Evolutionary conservation across 768 basidiomycete species (phyloP), one percentile per base, ranked within the genome.

Genomic region (Boletus pseudo-olivaceus): DNA sequence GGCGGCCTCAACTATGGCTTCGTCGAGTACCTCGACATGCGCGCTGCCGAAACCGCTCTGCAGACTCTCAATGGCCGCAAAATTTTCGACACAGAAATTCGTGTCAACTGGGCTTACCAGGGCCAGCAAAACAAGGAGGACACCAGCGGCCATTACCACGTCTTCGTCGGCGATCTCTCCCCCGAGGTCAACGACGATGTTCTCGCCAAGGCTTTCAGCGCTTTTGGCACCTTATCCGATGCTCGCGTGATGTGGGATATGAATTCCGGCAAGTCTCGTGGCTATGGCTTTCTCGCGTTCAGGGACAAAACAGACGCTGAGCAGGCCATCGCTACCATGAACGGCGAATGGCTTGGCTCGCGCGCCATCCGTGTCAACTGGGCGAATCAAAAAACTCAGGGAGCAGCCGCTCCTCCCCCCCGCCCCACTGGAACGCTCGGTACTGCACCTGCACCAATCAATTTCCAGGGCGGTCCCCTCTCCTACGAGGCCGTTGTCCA

Each of bases 191-290:
- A 93, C 71, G 97, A 99, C 65, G 94, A 95, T 17, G 93, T 98
- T 51, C 85, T 99, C 58, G 88, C 77, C 54, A 98, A 98, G 77
- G 97, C 97, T 7, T 99, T 99, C 79, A 87, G 84, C 64, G 96
- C 96, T 37, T 99, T 99, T 70, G 95, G 94, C 32, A 90, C 89
- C 57, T 81, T 99, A 75, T 95, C 93, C 48, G 97, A 99, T 73
- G 96, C 96, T 47, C 85, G 97, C 33, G 97, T 98, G 56, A 98
- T 98, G 96, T 98, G 96, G 96, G 97, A 99, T 72, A 98, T 98
- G 93, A 97, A 95, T 75, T 96, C 95, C 49, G 97, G 97, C 57
- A 98, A 98, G 77, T 93, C 89, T 66, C 88, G 96, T 65, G 96
- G 96, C 39, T 98, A 98, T 68, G 95, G 96, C 47, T 98, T 98